A percentile compares a stretch with the other conserved stretches of the same genome.
phyloP scores from a whole-genome alignment of 345 rosid species.

The Eucalyptus marginata region DNA sequence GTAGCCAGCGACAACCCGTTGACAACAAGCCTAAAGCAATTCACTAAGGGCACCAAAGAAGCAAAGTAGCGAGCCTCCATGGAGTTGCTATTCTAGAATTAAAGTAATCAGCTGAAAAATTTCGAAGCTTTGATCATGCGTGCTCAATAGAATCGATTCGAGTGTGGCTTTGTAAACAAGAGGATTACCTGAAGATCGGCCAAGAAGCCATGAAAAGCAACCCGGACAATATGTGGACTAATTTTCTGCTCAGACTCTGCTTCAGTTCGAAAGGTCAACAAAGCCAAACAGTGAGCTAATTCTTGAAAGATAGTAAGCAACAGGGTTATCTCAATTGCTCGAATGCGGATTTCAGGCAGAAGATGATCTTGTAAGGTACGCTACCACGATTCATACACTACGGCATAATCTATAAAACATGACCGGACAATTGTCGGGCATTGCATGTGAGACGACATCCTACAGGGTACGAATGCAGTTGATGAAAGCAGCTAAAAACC shows the following conservation, averaged over 20 bases:
- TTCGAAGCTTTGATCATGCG: background rate
- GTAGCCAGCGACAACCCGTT: constrained; percentile 47
- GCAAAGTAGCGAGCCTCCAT: constrained; percentile 71
- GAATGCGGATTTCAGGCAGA: background rate
- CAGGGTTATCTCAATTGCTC: background rate
- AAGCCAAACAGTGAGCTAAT: background rate
- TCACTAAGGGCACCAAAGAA: constrained; percentile 56
- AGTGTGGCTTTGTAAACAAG: background rate
- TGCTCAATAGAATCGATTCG: background rate
- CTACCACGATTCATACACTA: background rate
- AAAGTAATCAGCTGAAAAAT: background rate
- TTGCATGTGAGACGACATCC: background rate
- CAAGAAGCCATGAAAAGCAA: constrained; percentile 56
- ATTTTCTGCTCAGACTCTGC: constrained; percentile 79
- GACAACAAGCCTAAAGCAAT: constrained; percentile 53
- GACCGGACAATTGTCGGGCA: background rate
- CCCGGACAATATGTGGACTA: constrained; percentile 78
- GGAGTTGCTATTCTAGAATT: constrained; percentile 56
- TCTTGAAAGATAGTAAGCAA: background rate
- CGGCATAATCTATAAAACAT: background rate
- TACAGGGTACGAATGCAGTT: background rate
- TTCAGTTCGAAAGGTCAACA: background rate
- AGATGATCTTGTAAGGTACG: background rate
- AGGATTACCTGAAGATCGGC: constrained; percentile 76
- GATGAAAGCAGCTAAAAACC: background rate